A percentile compares a stretch with the other conserved stretches of the same genome.
These are phyloP conservation scores for Pichia sp. DNA, from an alignment of 1,139 yeast genomes.

Conservation along the genomic window DNA sequence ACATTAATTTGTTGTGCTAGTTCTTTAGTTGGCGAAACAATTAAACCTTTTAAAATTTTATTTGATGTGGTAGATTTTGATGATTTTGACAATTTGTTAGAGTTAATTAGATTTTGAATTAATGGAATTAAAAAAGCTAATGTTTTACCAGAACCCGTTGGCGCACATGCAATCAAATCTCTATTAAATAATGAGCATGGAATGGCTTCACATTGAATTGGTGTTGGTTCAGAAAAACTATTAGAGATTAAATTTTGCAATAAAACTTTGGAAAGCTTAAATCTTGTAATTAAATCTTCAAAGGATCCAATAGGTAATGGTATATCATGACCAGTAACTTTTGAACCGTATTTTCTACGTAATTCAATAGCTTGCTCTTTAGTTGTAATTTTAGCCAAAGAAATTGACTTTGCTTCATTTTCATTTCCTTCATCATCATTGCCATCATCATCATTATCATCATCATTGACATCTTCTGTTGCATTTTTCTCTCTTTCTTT, in stretches of 20 bases:
- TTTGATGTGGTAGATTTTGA: slow-evolving; percentile 9
- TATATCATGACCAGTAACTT: slow-evolving; percentile 32
- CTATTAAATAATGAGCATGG: slow-evolving; percentile 27
- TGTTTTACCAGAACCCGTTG: slow-evolving; percentile 97
- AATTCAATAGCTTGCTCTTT: slow-evolving; percentile 26
- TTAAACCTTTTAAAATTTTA: slow-evolving; percentile 63
- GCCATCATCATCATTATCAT: slow-evolving; percentile 25
- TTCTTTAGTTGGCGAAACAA: slow-evolving; percentile 90
- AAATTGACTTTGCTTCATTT: slow-evolving; percentile 20
- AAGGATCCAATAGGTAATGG: slow-evolving; percentile 89
- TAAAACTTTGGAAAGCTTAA: slow-evolving; percentile 56
- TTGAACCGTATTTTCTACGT: slow-evolving; percentile 24
- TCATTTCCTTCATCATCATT: slow-evolving; percentile 23
- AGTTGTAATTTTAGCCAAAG: slow-evolving; percentile 42
- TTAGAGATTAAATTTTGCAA: slow-evolving; percentile 59
- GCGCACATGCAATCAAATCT: slow-evolving; percentile 58
- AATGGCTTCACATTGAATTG: slow-evolving; percentile 73
- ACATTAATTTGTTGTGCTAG: slow-evolving; percentile 79
- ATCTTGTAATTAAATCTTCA: slow-evolving; percentile 66
- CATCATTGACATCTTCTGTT: slow-evolving; percentile 23
- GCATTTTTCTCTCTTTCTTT: slow-evolving; percentile 18
- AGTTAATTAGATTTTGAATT: slow-evolving; percentile 45
- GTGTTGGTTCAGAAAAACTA: slow-evolving; percentile 79
- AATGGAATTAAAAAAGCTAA: slow-evolving; percentile 84
- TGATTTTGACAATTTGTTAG: slow-evolving; percentile 11